Evolutionary conservation across 345 rosid genomes (phyloP).

Genomic region (Citrus medica): DNA sequence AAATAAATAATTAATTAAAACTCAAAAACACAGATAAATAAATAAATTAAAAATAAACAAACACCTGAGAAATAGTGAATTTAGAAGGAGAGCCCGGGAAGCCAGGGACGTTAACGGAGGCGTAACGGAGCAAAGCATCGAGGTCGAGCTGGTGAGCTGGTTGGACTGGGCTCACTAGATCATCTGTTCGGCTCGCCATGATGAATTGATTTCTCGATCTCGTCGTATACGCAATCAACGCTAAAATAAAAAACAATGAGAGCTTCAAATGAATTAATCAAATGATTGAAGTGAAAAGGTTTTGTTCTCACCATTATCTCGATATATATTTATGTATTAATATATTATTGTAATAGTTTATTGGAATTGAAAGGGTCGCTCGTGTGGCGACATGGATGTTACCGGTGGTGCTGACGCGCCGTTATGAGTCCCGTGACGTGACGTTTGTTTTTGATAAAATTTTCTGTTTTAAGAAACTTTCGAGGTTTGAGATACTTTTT

Average conservation of each 20-base stretch:
- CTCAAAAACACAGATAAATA: neutral
- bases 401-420: neutral
- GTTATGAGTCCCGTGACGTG: no score
- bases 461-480: no score
- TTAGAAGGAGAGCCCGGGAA: constrained; percentile 61
- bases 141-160: constrained; percentile 55
- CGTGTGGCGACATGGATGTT: no score
- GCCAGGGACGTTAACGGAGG: constrained; percentile 51
- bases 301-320: neutral
- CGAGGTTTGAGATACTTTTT: neutral
- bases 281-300: neutral
- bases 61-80: constrained; percentile 71
- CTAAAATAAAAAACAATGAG: neutral
- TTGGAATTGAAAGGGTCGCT: no score
- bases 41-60: neutral
- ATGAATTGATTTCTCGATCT: constrained; percentile 1
- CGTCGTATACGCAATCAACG: neutral
- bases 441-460: no score
- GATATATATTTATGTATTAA: neutral
- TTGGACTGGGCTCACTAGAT: constrained; percentile 49
- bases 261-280: neutral
- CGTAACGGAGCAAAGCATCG: constrained; percentile 57
- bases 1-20: no score
- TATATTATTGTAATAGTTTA: neutral
- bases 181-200: constrained; percentile 64